Percentiles rank a stretch among this genome's conserved stretches.
Evolutionary conservation across 2,329 filamentous ascomycete genomes (phyloP).

Genomic region (Pseudocercospora vitis): DNA sequence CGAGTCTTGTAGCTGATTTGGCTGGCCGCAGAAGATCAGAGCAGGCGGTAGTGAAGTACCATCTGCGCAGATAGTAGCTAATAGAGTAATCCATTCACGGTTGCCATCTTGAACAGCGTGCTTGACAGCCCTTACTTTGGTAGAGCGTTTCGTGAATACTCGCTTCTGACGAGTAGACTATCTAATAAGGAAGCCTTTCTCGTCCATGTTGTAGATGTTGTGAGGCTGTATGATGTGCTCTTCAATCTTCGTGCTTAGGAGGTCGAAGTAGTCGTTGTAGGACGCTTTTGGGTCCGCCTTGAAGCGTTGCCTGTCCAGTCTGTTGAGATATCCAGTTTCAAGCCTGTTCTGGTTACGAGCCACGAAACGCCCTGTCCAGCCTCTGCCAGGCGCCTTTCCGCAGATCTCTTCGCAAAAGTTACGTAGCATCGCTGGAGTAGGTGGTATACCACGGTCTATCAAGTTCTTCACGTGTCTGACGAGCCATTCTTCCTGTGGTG

Average conservation of each 20-base stretch:
- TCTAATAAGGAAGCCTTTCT: conserved; percentile 2
- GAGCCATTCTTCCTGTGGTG: neutral
- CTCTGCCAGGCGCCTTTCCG: neutral
- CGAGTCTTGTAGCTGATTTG: no score
- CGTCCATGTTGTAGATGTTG: conserved; percentile 3
- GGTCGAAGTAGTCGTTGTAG: neutral
- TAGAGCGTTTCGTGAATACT: neutral
- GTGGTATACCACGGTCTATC: neutral
- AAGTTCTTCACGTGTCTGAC: neutral
- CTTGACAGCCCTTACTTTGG: no score
- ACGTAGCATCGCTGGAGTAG: neutral
- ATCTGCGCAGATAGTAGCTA: no score
- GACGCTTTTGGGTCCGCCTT: neutral
- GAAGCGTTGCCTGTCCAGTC: neutral
- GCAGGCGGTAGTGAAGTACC: no score
- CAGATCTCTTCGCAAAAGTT: neutral
- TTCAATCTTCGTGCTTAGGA: neutral
- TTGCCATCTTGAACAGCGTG: no score
- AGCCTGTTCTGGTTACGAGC: neutral
- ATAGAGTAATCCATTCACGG: no score
- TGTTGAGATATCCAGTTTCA: neutral
- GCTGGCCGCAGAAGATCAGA: no score
- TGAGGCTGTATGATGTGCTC: neutral
- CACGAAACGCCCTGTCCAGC: neutral
- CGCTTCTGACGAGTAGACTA: neutral